phyloP scores from a whole-genome alignment of 1,139 yeast species.

The Suhomyces terraborum region DNA sequence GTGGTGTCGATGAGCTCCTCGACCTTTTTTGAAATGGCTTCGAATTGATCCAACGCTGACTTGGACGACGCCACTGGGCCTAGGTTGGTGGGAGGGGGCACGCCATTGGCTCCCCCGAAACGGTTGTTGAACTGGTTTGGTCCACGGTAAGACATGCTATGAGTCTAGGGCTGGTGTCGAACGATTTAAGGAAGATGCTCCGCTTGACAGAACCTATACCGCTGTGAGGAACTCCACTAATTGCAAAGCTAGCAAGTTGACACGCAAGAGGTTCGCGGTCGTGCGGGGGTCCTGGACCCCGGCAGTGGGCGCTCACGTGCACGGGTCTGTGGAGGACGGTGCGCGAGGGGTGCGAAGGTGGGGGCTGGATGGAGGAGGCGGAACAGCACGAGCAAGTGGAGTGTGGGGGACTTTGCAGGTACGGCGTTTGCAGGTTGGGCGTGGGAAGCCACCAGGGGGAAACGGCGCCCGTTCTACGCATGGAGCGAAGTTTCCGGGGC shows the following conservation, averaged over 20 bases:
- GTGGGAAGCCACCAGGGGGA: too few relatives aligned
- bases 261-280: conserved; percentile 14
- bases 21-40: conserved; percentile 43
- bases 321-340: too few relatives aligned
- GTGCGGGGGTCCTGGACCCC: conserved; percentile 7
- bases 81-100: conserved; percentile 21
- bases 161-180: background rate
- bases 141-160: conserved; percentile 22
- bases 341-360: too few relatives aligned
- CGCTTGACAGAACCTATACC: conserved; percentile 1
- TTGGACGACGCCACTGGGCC: conserved; percentile 26
- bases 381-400: too few relatives aligned
- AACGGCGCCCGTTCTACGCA: too few relatives aligned
- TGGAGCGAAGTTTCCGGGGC: too few relatives aligned
- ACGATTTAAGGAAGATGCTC: background rate
- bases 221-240: background rate
- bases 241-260: conserved; percentile 5
- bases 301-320: too few relatives aligned
- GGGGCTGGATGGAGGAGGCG: too few relatives aligned
- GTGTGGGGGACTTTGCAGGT: too few relatives aligned
- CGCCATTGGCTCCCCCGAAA: conserved; percentile 17
- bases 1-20: conserved; percentile 52
- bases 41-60: conserved; percentile 44
- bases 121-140: conserved; percentile 22
- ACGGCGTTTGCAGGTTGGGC: too few relatives aligned